Percentiles rank a stretch among this genome's conserved stretches.
phyloP scores from a whole-genome alignment of 1,284 basidiomycete species.

The Marasmius fiardii region DNA sequence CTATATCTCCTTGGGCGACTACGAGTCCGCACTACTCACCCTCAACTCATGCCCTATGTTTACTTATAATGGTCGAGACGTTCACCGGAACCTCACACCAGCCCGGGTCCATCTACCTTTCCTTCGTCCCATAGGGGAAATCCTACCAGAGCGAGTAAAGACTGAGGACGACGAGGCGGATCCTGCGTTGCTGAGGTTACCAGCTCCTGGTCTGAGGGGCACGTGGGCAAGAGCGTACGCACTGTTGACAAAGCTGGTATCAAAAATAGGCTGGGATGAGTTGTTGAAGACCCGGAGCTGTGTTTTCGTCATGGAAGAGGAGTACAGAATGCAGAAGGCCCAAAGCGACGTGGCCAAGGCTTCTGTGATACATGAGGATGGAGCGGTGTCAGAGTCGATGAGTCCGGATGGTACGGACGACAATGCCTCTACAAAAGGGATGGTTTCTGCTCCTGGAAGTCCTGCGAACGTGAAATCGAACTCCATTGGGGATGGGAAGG shows the following conservation, averaged over 20 bases:
- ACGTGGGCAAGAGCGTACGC: constrained; percentile 96
- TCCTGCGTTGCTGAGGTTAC: constrained; percentile 87
- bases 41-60: constrained; percentile 99
- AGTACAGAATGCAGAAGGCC: constrained; percentile 88
- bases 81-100: constrained; percentile 85
- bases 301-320: constrained; percentile 99
- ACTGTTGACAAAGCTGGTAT: constrained; percentile 86
- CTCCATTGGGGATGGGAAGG: constrained; percentile 17
- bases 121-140: constrained; percentile 82
- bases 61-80: constrained; percentile 95
- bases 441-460: constrained; percentile 38
- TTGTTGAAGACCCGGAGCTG: constrained; percentile 88
- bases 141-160: constrained; percentile 66
- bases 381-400: constrained; percentile 33
- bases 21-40: constrained; percentile 87
- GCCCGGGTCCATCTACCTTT: constrained; percentile 86
- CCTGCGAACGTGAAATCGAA: constrained; percentile 18
- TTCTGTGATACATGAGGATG: constrained; percentile 55
- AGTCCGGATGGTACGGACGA: constrained; percentile 52
- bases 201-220: constrained; percentile 90
- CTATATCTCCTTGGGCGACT: constrained; percentile 89
- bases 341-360: constrained; percentile 42
- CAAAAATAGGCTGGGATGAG: constrained; percentile 98
- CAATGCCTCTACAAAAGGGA: constrained; percentile 68
- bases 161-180: constrained; percentile 94